Percentiles rank a stretch among this genome's conserved stretches.
Conservation (phyloP, 2,329 filamentous ascomycete species). For the Boeremia exigua region DNA sequence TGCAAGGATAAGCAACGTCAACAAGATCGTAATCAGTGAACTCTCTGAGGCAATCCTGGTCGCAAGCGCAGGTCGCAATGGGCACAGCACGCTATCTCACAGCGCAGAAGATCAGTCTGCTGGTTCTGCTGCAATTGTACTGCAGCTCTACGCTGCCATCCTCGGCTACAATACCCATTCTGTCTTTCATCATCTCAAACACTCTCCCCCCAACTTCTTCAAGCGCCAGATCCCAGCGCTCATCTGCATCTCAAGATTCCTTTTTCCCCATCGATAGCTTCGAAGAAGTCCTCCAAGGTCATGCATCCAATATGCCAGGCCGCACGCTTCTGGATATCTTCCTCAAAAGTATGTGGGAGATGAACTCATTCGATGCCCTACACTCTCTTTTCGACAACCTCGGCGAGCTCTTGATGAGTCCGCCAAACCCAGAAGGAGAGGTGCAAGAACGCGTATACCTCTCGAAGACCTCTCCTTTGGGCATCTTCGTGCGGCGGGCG, state of each 20-base stretch:
- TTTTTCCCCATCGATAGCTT: slow-evolving; percentile 50
- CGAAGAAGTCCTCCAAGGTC: slow-evolving; percentile 54
- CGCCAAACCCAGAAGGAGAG: slow-evolving; percentile 22
- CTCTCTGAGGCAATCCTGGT: background rate
- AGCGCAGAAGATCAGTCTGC: slow-evolving; percentile 83
- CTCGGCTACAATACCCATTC: slow-evolving; percentile 73
- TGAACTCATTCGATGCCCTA: slow-evolving; percentile 82
- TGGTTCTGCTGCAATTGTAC: slow-evolving; percentile 84
- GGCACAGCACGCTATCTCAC: slow-evolving; percentile 82
- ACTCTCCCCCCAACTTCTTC: slow-evolving; percentile 55
- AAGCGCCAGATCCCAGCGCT: slow-evolving; percentile 27
- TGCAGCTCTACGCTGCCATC: slow-evolving; percentile 72
- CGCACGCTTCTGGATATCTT: slow-evolving; percentile 88
- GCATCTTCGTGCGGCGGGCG: slow-evolving; percentile 77
- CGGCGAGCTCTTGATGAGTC: slow-evolving; percentile 62
- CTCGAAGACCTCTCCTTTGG: slow-evolving; percentile 77
- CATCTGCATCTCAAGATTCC: slow-evolving; percentile 41
- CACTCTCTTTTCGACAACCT: slow-evolving; percentile 74
- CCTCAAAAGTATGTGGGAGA: slow-evolving; percentile 78
- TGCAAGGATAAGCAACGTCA: background rate
- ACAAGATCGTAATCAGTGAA: background rate
- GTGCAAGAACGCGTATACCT: slow-evolving; percentile 61
- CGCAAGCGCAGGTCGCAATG: slow-evolving; percentile 18
- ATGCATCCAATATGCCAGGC: slow-evolving; percentile 67
- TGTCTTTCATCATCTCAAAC: slow-evolving; percentile 79